These are phyloP conservation scores for Penicillium angulare DNA, from an alignment of 495 filamentous ascomycete genomes.

Conservation along the genomic window DNA sequence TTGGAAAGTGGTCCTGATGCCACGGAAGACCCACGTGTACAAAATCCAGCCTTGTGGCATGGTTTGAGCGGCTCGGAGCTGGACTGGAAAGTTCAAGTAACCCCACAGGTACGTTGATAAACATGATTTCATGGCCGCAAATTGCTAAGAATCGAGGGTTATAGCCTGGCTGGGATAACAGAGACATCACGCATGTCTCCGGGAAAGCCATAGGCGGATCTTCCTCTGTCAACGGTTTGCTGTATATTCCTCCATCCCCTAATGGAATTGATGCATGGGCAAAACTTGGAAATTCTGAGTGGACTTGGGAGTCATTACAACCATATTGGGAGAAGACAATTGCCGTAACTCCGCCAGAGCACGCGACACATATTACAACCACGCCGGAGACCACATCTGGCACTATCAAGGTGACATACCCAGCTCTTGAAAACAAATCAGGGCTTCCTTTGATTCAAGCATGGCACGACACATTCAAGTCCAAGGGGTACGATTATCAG, in stretches of 20 bases:
- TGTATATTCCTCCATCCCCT: conserved; percentile 30
- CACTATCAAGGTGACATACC: conserved; percentile 26
- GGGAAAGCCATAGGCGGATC: conserved; percentile 33
- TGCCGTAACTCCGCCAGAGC: too few species aligned
- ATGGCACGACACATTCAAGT: conserved; percentile 24
- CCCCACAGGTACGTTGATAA: conserved; percentile 42
- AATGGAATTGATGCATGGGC: conserved; percentile 51
- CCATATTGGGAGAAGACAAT: conserved; percentile 39
- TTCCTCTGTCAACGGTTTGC: conserved; percentile 29
- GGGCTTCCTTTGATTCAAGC: conserved; percentile 15
- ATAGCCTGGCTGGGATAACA: not conserved
- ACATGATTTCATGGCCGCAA: too few species aligned
- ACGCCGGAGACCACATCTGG: too few species aligned
- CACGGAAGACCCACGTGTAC: conserved; percentile 38
- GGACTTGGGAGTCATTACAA: conserved; percentile 47
- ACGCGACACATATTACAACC: too few species aligned
- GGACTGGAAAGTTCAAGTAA: conserved; percentile 54
- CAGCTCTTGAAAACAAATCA: conserved; percentile 6
- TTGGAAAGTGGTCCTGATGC: conserved; percentile 53
- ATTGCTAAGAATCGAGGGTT: not conserved
- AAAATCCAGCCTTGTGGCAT: conserved; percentile 38
- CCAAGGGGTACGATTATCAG: conserved; percentile 12
- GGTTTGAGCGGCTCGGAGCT: conserved; percentile 43
- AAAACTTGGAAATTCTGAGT: conserved; percentile 51
- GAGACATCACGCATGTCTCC: conserved; percentile 14